Base-by-base conservation (phyloP, 2,329 filamentous ascomycete genomes). In the Drechmeria coniospora region DNA sequence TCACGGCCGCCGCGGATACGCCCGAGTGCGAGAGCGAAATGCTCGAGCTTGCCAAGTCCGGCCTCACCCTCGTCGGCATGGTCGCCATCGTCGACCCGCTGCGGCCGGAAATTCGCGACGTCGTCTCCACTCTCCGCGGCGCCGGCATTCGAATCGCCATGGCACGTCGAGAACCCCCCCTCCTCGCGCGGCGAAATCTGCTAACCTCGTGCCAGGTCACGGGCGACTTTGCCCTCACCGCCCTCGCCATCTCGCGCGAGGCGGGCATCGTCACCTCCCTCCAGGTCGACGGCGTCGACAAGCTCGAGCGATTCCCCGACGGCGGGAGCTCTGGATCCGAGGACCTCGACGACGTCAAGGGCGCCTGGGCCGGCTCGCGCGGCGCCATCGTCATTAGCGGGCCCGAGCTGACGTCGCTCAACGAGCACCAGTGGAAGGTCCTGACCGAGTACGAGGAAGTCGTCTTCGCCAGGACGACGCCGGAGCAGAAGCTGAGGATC, bases 71-170 rank as follows among this genome's bases (percentile, higher is more conserved):
- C 36, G 68, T 79, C 15, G 82, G 82, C 10, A 55, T 92, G 4
- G 69, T 84, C 15, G 79, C 77, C 22, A 73, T 90, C 18, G 79
- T 83, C 28, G 81, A 87, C 38, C 81, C 81, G 2, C 72, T 80
- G 29, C 73, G 80, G 0, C 65, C 72, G 0, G 80, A 86, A 45
- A 81, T 81, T 4, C 71, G 66, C 1, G 65, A 64, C 3, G 71
- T 77, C 0, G 68, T 82, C 23, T 53, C 57, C n/a, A 79, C 66
- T 1, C 58, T 83, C 11, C 66, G 77, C 9, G 60, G 67, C 1
- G 79, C 80, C 4, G 75, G 76, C 2, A 77, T 86, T 29, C 61
- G 74, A n/a, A 72, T 83, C 17, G 76, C 79, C 49, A 86, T 86
- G 79, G 79, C 69, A 38, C 40, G 43, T 28, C 4, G 5, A 8